phyloP scores from a whole-genome alignment of 208 protist genomes.

The Crithidia sp. region DNA sequence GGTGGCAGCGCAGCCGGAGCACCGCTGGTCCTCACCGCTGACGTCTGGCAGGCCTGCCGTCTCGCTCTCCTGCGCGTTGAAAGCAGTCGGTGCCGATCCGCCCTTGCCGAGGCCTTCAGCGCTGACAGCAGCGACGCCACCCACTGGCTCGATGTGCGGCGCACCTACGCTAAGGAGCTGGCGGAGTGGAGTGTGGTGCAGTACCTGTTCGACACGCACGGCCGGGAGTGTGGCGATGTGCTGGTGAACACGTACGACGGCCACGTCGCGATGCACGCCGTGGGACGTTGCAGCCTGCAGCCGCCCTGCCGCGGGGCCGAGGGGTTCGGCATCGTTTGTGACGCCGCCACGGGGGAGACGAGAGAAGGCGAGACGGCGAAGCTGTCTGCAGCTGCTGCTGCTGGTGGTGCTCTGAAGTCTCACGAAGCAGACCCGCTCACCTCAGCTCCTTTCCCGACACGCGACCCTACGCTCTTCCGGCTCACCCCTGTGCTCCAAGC shows the following conservation, averaged over 20 bases:
- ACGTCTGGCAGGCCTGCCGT: conserved; percentile 30
- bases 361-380: no score
- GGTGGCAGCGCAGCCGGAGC: not conserved
- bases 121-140: conserved; percentile 48
- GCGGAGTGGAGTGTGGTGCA: conserved; percentile 84
- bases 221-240: conserved; percentile 62
- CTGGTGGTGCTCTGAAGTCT: no score
- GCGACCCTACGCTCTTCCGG: conserved; percentile 73
- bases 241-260: conserved; percentile 75
- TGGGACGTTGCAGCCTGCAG: conserved; percentile 73
- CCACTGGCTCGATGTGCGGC: conserved; percentile 62
- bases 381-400: not conserved
- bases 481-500: conserved; percentile 61
- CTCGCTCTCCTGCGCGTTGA: conserved; percentile 53
- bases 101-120: conserved; percentile 56
- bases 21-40: conserved; percentile 12
- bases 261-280: conserved; percentile 69
- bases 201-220: conserved; percentile 73
- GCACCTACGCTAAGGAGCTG: conserved; percentile 69
- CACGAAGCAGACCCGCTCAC: conserved; percentile 17
- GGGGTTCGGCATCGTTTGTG: no score
- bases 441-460: conserved; percentile 62
- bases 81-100: conserved; percentile 41
- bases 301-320: no score
- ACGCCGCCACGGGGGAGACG: no score